Conservation (phyloP, 768 basidiomycete genomes). For the Amanita exitialis region DNA sequence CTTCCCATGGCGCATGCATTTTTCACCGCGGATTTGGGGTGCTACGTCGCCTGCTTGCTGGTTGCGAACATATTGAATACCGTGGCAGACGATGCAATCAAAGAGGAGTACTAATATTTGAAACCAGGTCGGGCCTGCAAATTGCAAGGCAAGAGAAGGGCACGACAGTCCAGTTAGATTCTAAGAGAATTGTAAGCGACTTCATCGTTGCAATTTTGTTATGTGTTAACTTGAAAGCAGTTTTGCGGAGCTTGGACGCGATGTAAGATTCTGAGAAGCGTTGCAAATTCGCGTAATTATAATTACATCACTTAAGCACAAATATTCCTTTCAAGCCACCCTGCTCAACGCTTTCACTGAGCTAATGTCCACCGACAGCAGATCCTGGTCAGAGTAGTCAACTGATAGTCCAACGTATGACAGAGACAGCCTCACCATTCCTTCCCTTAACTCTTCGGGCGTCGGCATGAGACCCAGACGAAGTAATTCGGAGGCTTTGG, state of each 20-base stretch:
- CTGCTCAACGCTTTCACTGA: conserved; percentile 17
- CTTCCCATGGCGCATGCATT: conserved; percentile 45
- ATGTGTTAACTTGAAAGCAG: no score
- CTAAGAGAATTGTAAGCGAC: no score
- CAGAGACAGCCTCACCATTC: conserved; percentile 42
- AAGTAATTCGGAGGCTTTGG: conserved; percentile 69
- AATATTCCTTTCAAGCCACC: conserved; percentile 7
- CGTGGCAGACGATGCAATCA: no score
- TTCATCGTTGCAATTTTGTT: no score
- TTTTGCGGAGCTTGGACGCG: no score
- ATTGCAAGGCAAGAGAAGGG: no score
- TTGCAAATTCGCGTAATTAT: no score
- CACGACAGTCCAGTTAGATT: no score
- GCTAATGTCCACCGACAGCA: conserved; percentile 32
- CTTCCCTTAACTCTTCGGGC: conserved; percentile 58
- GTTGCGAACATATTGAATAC: conserved; percentile 23
- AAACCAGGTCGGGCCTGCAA: no score
- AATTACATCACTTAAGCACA: no score
- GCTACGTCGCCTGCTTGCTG: conserved; percentile 56
- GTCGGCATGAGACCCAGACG: conserved; percentile 75
- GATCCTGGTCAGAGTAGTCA: conserved; percentile 19
- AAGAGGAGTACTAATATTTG: no score
- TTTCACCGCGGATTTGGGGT: conserved; percentile 68
- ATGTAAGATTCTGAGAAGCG: no score
- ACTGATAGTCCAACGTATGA: background rate